Base-by-base conservation (phyloP, 2,329 filamentous ascomycete genomes). In the Chalaropsis ovoidea region DNA sequence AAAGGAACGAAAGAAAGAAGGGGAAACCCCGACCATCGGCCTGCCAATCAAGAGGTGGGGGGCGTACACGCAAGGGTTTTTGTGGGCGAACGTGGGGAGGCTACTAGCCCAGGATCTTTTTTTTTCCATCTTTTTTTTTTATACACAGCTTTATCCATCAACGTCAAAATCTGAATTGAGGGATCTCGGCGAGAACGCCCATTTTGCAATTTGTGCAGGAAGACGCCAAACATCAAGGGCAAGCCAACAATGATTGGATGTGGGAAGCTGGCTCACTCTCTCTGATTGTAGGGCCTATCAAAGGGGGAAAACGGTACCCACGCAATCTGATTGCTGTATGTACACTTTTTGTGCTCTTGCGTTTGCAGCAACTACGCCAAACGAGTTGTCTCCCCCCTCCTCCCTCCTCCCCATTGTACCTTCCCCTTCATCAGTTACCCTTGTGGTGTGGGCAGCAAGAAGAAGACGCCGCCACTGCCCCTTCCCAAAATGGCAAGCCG, bases 11-110 rank as follows among this genome's bases (percentile, higher is more conserved):
- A 31, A 35, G 52, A 47, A 47, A 58, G 52, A 58, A 58, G 52
- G 52, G 52, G 52, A 58, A 58, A 58, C 52, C 52, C 52, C 52
- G 52, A 58, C 52, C 52, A 58, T 58, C 52, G 52, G 52, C 52
- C 52, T 58, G 52, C 52, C 52, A 58, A 58, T 58, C 52, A 58
- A 58, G 27, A 58, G 52, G 52, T 58, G 52, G 52, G 52, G 52
- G 52, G 52, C 52, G 52, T 58, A 58, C 17, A 58, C 52, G n/a
- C 43, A 47, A 47, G 43, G 43, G 43, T n/a, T 47, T 47, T 47
- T 47, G 43, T 47, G 52, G 31, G 52, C 27, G 17, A 58, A 58
- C 52, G 52, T 58, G 52, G 52, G 52, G 52, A 17, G 24, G 47
- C 24, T 35, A n/a, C 52, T 35, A 58, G 52, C 11, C 27, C 17